Evolutionary conservation across 2,329 filamentous ascomycete species (phyloP).

Genomic region (Rugonectria rugulosa): DNA sequence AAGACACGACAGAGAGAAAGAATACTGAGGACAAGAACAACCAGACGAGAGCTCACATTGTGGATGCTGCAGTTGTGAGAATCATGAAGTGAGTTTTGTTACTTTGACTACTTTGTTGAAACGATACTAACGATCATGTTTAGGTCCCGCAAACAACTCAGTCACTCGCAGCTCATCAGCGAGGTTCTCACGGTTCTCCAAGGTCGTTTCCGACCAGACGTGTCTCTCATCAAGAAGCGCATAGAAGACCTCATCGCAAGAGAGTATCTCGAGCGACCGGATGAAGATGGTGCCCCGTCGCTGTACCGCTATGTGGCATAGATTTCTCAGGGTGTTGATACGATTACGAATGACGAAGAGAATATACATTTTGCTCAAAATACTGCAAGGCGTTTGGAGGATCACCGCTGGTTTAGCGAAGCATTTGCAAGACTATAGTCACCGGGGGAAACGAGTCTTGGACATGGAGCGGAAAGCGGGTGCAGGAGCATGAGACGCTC

Average conservation of each 20-base stretch:
- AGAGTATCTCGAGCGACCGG: conserved; percentile 76
- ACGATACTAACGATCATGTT: conserved; percentile 21
- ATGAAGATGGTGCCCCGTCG: conserved; percentile 70
- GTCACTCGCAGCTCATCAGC: conserved; percentile 72
- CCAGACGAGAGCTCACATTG: conserved; percentile 72
- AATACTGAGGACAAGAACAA: conserved; percentile 80
- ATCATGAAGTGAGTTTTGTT: conserved; percentile 79
- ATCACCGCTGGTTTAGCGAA: conserved; percentile 24
- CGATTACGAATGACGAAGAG: conserved; percentile 33
- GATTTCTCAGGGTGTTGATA: conserved; percentile 11
- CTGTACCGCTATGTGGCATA: conserved; percentile 77
- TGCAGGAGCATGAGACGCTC: too few species aligned
- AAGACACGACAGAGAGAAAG: conserved; percentile 73
- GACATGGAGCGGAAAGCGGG: conserved; percentile 15
- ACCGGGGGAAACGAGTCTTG: conserved; percentile 21
- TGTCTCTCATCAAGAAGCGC: conserved; percentile 80
- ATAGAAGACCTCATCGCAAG: conserved; percentile 79
- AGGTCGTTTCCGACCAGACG: conserved; percentile 76
- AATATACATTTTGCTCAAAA: conserved; percentile 23
- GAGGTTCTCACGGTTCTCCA: conserved; percentile 76
- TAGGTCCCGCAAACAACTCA: conserved; percentile 76
- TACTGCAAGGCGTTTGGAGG: conserved; percentile 33
- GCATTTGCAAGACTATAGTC: conserved; percentile 12
- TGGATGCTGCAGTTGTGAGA: conserved; percentile 79
- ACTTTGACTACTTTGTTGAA: not conserved